Evolutionary conservation across 208 protist species (phyloP).

Genomic region (Zelonia costaricensis): DNA sequence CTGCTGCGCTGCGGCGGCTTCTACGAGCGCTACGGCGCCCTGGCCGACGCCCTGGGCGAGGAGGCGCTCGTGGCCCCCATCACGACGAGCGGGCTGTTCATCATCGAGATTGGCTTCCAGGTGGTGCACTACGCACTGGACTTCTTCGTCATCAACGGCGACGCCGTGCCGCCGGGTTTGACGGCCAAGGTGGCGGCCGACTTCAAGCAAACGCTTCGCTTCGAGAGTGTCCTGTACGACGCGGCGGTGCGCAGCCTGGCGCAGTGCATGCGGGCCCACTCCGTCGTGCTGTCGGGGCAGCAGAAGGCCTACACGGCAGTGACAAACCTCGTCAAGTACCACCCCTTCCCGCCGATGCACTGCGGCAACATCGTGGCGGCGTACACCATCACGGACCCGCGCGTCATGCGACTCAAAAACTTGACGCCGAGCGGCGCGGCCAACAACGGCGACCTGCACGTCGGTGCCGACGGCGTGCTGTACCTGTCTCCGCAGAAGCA

Average conservation of each 20-base stretch:
- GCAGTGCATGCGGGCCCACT: slow-evolving; percentile 28
- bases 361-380: slow-evolving; percentile 54
- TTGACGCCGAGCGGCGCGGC: slow-evolving; percentile 22
- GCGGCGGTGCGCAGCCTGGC: slow-evolving; percentile 53
- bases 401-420: slow-evolving; percentile 54
- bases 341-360: slow-evolving; percentile 66
- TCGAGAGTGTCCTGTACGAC: slow-evolving; percentile 86
- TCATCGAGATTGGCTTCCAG: slow-evolving; percentile 87
- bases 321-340: slow-evolving; percentile 69
- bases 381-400: slow-evolving; percentile 66
- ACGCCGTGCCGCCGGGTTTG: slow-evolving; percentile 42
- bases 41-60: slow-evolving; percentile 21
- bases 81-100: slow-evolving; percentile 59
- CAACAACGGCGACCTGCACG: slow-evolving; percentile 22
- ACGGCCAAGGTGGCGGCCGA: slow-evolving; percentile 60
- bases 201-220: slow-evolving; percentile 74
- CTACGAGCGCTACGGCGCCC: slow-evolving; percentile 14
- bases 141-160: slow-evolving; percentile 80
- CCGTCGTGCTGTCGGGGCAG: slow-evolving; percentile 42
- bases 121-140: slow-evolving; percentile 89
- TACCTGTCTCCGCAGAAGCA: slow-evolving; percentile 27
- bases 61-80: slow-evolving; percentile 35
- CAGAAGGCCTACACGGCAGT: slow-evolving; percentile 46
- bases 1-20: slow-evolving; percentile 33
- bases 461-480: slow-evolving; percentile 19